Base-by-base conservation (phyloP, 2,329 filamentous ascomycete species). In the Verticillium longisporum region DNA sequence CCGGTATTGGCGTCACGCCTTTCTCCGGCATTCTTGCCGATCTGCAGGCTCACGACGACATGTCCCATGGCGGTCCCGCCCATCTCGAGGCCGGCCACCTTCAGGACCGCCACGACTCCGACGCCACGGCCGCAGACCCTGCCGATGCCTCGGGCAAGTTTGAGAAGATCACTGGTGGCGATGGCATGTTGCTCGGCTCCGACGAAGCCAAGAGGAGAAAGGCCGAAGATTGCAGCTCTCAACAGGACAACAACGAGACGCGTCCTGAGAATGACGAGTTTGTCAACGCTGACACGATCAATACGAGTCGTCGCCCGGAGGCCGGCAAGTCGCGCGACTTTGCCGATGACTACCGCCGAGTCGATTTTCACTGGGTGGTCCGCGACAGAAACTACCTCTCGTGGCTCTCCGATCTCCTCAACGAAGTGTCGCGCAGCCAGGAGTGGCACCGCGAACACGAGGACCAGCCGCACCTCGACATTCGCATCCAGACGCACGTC, bases 311-410 rank as follows among this genome's bases (percentile, higher is more conserved):
- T 0, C 41, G 57, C 55, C 18, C 63, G 32, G 55, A 67, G 66
- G 7, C 64, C 62, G 13, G 41, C 2, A 59, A 66, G 50, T 34
- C 63, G 67, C 1, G 37, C 65, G 68, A 67, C 1, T 76, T 75
- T 36, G 67, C 72, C 1, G 65, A 72, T 26, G 71, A 73, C 60
- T 79, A 80, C 64, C 77, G 82, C 37, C 77, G 82, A 3, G 78
- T 84, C 1, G 83, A 86, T 66, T 85, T 86, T 61, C 82, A 86
- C 69, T 86, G 83, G 83, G 83, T 82, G 64, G 82, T 85, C 0
- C 80, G 82, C 26, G 82, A 85, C 56, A 76, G 78, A 61, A 84
- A 84, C 68, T 77, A 82, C 58, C 75, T 86, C 0, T 73, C 81
- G 3, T 85, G 83, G 83, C 81, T 86, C 58, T 83, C 82, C 0